These are phyloP conservation scores for Scleroderma citrinum DNA, from an alignment of 768 basidiomycete species.

Conservation along the genomic window DNA sequence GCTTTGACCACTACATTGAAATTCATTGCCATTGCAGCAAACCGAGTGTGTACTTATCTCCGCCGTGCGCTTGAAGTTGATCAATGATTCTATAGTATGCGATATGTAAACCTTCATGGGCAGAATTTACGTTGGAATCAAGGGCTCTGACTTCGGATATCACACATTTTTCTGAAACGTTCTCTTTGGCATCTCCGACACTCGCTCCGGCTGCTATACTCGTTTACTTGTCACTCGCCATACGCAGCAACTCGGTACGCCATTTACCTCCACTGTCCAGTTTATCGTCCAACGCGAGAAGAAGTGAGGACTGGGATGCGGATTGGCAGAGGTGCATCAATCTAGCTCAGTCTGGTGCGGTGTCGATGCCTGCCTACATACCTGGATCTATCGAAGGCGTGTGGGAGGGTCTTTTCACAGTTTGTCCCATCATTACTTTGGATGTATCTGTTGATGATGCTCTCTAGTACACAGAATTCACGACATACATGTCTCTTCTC, in stretches of 20 bases:
- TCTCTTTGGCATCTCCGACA: conserved; percentile 50
- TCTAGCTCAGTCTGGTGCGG: conserved; percentile 29
- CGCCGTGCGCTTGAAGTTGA: conserved; percentile 4
- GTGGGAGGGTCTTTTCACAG: conserved; percentile 79
- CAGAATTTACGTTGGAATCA: conserved; percentile 41
- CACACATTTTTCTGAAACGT: conserved; percentile 40
- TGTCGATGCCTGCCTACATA: conserved; percentile 42
- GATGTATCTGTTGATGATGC: not conserved
- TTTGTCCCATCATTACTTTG: conserved; percentile 30
- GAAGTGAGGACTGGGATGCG: conserved; percentile 57
- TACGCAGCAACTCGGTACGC: conserved; percentile 7
- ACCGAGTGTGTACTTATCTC: conserved; percentile 37
- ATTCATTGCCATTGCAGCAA: conserved; percentile 61
- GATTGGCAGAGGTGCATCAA: conserved; percentile 61
- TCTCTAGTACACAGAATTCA: conserved; percentile 74
- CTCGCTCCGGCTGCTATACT: conserved; percentile 70
- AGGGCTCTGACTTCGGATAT: conserved; percentile 19
- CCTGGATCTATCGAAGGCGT: conserved; percentile 70
- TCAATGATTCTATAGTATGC: conserved; percentile 43
- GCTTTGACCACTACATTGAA: conserved; percentile 49
- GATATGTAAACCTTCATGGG: conserved; percentile 53
- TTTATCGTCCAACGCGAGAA: conserved; percentile 8
- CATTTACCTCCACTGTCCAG: conserved; percentile 13
- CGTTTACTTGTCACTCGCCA: conserved; percentile 53
- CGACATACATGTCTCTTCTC: conserved; percentile 74